Conservation (phyloP, 768 basidiomycete species). For the Podaxis pistillaris region DNA sequence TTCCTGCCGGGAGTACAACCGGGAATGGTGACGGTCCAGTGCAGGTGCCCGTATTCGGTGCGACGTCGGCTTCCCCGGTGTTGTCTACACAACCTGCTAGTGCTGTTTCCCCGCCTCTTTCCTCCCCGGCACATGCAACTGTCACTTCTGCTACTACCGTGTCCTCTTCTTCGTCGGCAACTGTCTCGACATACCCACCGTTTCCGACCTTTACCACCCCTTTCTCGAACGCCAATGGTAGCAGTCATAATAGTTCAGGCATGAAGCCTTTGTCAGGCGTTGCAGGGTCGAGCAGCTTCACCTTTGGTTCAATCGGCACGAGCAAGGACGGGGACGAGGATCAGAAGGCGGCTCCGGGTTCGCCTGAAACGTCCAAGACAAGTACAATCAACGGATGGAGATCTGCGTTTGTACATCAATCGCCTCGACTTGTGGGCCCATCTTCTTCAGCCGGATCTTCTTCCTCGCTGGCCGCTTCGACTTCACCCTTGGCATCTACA, state of each 20-base stretch:
- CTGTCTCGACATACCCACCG: constrained; percentile 21
- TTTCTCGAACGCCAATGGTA: background rate
- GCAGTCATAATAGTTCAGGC: background rate
- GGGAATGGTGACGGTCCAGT: background rate
- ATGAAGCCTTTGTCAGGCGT: background rate
- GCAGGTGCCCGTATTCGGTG: background rate
- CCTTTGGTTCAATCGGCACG: background rate
- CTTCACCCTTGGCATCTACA: background rate
- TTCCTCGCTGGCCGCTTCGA: background rate
- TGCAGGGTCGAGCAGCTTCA: background rate
- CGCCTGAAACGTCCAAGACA: background rate
- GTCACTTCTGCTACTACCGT: constrained; percentile 12
- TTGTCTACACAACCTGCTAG: background rate
- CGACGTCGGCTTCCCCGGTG: background rate
- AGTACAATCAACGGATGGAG: too few species aligned
- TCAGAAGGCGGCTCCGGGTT: background rate
- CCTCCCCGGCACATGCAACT: background rate
- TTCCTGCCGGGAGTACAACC: background rate
- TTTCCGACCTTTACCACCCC: constrained; percentile 27
- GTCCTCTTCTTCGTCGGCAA: background rate
- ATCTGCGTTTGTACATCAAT: too few species aligned
- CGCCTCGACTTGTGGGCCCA: too few species aligned
- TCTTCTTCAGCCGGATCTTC: too few species aligned
- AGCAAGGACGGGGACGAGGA: background rate
- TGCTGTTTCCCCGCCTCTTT: background rate